These are phyloP conservation scores for Yarrowia sp. DNA, from an alignment of 805 yeast species.

Conservation along the genomic window DNA sequence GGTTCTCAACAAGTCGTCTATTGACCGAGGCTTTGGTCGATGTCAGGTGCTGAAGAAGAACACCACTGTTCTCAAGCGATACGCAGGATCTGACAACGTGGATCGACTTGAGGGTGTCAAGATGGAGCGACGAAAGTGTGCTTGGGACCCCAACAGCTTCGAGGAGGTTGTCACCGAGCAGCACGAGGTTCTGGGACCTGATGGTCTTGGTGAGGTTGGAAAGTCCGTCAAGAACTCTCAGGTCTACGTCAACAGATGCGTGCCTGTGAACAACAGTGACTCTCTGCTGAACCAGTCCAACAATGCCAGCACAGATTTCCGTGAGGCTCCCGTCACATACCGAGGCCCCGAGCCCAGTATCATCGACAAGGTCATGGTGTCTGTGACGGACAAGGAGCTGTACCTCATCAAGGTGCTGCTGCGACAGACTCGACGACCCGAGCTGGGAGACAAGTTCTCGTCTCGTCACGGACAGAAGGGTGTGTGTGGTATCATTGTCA, in stretches of 20 bases:
- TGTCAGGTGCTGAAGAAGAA: conserved; percentile 94
- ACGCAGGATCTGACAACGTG: conserved; percentile 81
- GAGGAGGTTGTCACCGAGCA: conserved; percentile 59
- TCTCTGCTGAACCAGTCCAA: conserved; percentile 47
- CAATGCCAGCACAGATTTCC: conserved; percentile 55
- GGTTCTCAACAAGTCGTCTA: conserved; percentile 86
- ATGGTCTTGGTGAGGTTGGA: conserved; percentile 97
- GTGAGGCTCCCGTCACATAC: conserved; percentile 88
- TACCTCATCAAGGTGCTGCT: conserved; percentile 87
- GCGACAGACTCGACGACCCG: conserved; percentile 96
- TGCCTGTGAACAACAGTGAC: conserved; percentile 75
- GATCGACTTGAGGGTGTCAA: conserved; percentile 92
- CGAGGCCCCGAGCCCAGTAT: conserved; percentile 95
- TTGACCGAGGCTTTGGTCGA: conserved; percentile 96
- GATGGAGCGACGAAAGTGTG: conserved; percentile 47
- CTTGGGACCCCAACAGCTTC: conserved; percentile 17
- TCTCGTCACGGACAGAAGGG: conserved; percentile 99
- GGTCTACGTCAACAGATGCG: conserved; percentile 87
- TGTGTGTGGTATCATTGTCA: conserved; percentile 97
- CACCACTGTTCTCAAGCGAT: conserved; percentile 83
- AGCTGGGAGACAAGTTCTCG: conserved; percentile 94
- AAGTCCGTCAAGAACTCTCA: conserved; percentile 87
- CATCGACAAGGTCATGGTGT: conserved; percentile 96
- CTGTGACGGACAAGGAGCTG: conserved; percentile 92
- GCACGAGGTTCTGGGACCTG: conserved; percentile 84